A percentile compares a stretch with the other conserved stretches of the same genome.
Evolutionary conservation across 768 basidiomycete species (phyloP).

Genomic region (Rhodosporidiobolus odoratus): DNA sequence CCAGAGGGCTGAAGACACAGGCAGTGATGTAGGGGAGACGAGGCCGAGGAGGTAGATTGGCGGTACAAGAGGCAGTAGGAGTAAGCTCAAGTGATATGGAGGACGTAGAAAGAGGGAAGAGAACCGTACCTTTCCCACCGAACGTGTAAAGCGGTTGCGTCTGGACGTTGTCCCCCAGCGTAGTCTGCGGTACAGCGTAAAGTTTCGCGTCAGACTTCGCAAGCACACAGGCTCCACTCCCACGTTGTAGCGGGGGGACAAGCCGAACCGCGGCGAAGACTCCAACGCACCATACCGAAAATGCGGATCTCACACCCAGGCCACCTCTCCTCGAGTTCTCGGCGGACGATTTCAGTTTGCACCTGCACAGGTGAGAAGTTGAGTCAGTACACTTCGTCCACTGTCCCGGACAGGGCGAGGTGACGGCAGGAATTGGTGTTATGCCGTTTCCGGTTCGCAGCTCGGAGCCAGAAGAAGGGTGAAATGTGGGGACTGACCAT

Average conservation of each 20-base stretch:
- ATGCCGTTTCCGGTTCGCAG: background rate
- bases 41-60: background rate
- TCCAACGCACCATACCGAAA: slow-evolving; percentile 34
- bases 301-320: slow-evolving; percentile 47
- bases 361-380: slow-evolving; percentile 42
- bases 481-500: slow-evolving; percentile 48
- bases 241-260: background rate
- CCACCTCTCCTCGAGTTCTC: slow-evolving; percentile 57
- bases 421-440: no score
- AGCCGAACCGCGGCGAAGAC: background rate
- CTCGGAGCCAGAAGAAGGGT: background rate
- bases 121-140: slow-evolving; percentile 63
- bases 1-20: slow-evolving; percentile 60
- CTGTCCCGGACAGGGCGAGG: background rate
- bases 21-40: slow-evolving; percentile 18
- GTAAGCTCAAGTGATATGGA: background rate
- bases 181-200: slow-evolving; percentile 54
- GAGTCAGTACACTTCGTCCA: background rate
- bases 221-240: no score
- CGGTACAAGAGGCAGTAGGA: background rate
- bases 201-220: background rate
- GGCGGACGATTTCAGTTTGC: slow-evolving; percentile 76
- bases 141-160: slow-evolving; percentile 75
- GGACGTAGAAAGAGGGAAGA: background rate
- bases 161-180: slow-evolving; percentile 82